These are phyloP conservation scores for Zygosaccharomyces pseudorouxii DNA, from an alignment of 805 yeast genomes.

Conservation along the genomic window DNA sequence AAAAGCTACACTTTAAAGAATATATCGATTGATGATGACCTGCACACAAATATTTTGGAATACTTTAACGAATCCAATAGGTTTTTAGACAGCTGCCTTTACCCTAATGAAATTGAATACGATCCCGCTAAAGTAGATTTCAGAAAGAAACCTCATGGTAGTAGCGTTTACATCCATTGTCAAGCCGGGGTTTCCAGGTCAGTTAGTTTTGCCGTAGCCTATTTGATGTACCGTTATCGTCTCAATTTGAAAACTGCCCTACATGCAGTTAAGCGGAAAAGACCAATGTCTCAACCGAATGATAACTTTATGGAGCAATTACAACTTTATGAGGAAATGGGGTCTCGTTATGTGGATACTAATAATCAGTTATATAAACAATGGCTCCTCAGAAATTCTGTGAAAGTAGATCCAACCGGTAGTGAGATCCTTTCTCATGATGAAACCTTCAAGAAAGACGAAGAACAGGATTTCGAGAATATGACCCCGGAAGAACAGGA, in stretches of 20 bases:
- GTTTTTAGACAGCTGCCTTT: conserved; percentile 64
- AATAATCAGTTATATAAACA: conserved; percentile 40
- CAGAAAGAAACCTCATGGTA: conserved; percentile 37
- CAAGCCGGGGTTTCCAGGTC: conserved; percentile 94
- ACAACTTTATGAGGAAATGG: conserved; percentile 49
- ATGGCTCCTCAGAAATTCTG: conserved; percentile 38
- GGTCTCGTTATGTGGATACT: conserved; percentile 33
- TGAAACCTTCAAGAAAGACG: conserved; percentile 33
- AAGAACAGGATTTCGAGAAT: conserved; percentile 21
- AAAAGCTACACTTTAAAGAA: conserved; percentile 50
- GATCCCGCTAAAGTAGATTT: conserved; percentile 30
- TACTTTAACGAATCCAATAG: conserved; percentile 55
- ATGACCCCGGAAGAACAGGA: conserved; percentile 27
- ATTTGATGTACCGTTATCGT: conserved; percentile 73
- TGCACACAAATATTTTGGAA: conserved; percentile 58
- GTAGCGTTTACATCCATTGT: conserved; percentile 61
- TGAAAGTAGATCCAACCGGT: conserved; percentile 42
- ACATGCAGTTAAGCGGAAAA: conserved; percentile 67
- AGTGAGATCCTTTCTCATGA: conserved; percentile 28
- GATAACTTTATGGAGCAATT: conserved; percentile 70
- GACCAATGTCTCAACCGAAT: conserved; percentile 64
- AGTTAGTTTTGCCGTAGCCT: conserved; percentile 80
- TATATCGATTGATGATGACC: conserved; percentile 70
- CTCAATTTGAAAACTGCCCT: conserved; percentile 58
- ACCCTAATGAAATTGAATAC: conserved; percentile 38